Base-by-base conservation (phyloP, 164 flowering plant genomes). In the Protea cynaroides region DNA sequence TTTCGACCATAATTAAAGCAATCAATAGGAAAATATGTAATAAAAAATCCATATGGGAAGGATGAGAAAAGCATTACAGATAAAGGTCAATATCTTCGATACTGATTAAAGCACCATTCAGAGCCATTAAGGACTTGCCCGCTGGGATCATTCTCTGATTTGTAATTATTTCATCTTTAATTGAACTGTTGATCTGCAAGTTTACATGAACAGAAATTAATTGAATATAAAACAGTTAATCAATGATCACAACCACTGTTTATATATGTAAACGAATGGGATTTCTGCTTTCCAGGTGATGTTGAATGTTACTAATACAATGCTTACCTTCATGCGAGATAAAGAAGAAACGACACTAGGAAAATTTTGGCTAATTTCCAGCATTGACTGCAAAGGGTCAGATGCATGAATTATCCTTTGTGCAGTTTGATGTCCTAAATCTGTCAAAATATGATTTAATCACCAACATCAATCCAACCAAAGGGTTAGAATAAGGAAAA, bases 121-220 rank as follows among this genome's bases (percentile, higher is more conserved):
- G 67, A 71, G 96, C 99, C 97, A 95, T 83, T 71, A 95, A 84
- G 50, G 97, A 89, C 86, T 92, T 95, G 67, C 99, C 99, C 67
- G 99, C 90, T 21, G 96, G 99, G 57, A 95, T 79, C 97, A 92
- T 92, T 62, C 95, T 77, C 79, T 95, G 99, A 69, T 95, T 95
- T 65, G 92, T 78, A 59, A 79, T 71, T 69, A 95, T 92, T 79
- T 95, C 99, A 73, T 95, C 97, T 72, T 90, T 92, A 65, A 95
- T 69, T 52, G 97, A 90, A 57, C 80, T 85, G 75, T 90, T 83
- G 55, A 95, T 80, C 99, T 95, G 86, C 77, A 54, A 71, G 7
- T 63, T 37, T 34, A 76, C 24, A 72, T 0, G 13, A 47, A 15
- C 12, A 64, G 38, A 56, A 3, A 17, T 65, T 49, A 55, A 34